A percentile compares a stretch with the other conserved stretches of the same genome.
Conservation (phyloP, 768 basidiomycete genomes). For the Mycena latifolia region DNA sequence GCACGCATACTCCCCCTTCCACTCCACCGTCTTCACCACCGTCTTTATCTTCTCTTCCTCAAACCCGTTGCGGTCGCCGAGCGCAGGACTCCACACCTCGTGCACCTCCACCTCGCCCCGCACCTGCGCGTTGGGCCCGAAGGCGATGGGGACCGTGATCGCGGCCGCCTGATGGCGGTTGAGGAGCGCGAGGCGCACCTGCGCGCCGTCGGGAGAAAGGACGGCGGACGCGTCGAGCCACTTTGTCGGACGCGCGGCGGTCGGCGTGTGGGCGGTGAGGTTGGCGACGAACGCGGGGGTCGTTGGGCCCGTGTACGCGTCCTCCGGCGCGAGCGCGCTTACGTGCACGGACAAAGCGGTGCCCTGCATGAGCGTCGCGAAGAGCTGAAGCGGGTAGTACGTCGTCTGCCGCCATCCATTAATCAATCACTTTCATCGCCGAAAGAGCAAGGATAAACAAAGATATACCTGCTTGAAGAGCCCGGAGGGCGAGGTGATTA, state of each 20-base stretch:
- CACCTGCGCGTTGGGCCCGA: slow-evolving; percentile 47
- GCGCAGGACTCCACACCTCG: slow-evolving; percentile 64
- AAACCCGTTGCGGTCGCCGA: slow-evolving; percentile 58
- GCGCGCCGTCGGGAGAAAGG: slow-evolving; percentile 44
- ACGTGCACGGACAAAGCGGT: slow-evolving; percentile 54
- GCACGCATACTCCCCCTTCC: slow-evolving; percentile 51
- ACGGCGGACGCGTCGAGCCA: slow-evolving; percentile 64
- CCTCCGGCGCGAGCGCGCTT: slow-evolving; percentile 41
- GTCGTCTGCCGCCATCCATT: too few species aligned
- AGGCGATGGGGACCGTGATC: slow-evolving; percentile 52
- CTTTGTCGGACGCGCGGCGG: slow-evolving; percentile 52
- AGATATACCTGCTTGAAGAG: slow-evolving; percentile 47
- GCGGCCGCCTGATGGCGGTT: slow-evolving; percentile 59
- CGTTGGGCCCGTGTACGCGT: slow-evolving; percentile 57
- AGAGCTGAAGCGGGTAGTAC: slow-evolving; percentile 65
- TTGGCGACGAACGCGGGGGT: slow-evolving; percentile 65
- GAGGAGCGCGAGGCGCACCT: slow-evolving; percentile 65
- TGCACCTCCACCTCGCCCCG: slow-evolving; percentile 52
- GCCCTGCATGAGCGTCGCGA: slow-evolving; percentile 69
- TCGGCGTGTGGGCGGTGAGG: slow-evolving; percentile 50
- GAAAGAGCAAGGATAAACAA: too few species aligned
- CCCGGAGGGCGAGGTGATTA: slow-evolving; percentile 59
- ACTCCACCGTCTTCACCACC: slow-evolving; percentile 42
- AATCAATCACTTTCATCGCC: too few species aligned
- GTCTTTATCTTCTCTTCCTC: slow-evolving; percentile 56